phyloP scores from a whole-genome alignment of 768 basidiomycete species.

The Amanita rubescens region DNA sequence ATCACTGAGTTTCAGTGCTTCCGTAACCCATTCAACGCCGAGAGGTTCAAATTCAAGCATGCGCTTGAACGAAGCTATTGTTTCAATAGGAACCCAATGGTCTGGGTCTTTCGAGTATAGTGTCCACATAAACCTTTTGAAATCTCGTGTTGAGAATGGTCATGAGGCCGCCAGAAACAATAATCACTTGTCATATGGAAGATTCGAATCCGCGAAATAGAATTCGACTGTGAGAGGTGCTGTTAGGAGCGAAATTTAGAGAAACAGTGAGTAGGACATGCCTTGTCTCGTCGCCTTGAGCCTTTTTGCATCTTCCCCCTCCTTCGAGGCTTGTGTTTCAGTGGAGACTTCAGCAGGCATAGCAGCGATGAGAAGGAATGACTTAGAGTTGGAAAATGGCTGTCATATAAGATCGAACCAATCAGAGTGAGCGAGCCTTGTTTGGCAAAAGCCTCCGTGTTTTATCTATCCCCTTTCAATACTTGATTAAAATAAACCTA shows the following conservation, averaged over 20 bases:
- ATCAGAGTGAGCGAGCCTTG: conserved; percentile 31
- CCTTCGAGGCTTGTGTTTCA: not conserved
- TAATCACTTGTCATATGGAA: conserved; percentile 79
- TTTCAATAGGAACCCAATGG: conserved; percentile 87
- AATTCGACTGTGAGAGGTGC: conserved; percentile 66
- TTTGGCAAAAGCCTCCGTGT: conserved; percentile 25
- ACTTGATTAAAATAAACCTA: too few species aligned
- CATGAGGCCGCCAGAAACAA: not conserved
- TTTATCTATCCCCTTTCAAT: too few species aligned
- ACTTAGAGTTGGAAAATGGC: not conserved
- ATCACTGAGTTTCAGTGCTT: conserved; percentile 47
- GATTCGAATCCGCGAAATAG: conserved; percentile 95
- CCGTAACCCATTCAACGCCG: conserved; percentile 63
- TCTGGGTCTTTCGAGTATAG: conserved; percentile 72
- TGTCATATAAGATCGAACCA: not conserved
- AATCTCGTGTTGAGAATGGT: not conserved
- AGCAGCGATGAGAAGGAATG: not conserved
- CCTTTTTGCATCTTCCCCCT: conserved; percentile 34
- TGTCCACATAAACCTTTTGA: conserved; percentile 86
- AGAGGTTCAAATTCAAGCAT: conserved; percentile 67
- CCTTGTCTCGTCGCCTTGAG: conserved; percentile 50
- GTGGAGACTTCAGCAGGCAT: conserved; percentile 1
- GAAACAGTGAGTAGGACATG: conserved; percentile 14
- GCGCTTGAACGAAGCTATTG: conserved; percentile 89
- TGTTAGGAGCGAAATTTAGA: not conserved